Conservation (phyloP, 1,139 yeast species). For the Suhomyces anneliseae region DNA sequence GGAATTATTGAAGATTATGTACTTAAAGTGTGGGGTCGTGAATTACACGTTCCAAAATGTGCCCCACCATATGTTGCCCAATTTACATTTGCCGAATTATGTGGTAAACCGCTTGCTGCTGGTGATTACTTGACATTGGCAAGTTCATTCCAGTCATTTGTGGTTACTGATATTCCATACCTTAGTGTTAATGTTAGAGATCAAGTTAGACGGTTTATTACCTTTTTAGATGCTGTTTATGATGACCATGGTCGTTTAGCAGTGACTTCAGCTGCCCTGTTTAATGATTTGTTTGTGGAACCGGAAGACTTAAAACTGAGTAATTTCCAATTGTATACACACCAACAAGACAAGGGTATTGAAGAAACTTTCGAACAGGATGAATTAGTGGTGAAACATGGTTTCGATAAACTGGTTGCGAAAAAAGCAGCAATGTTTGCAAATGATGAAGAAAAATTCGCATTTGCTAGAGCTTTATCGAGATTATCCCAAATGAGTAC, state of each 20-base stretch:
- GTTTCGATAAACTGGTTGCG: slow-evolving; percentile 73
- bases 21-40: slow-evolving; percentile 84
- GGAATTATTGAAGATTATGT: slow-evolving; percentile 34
- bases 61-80: slow-evolving; percentile 84
- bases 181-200: slow-evolving; percentile 78
- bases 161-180: slow-evolving; percentile 89
- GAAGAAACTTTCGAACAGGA: slow-evolving; percentile 55
- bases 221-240: slow-evolving; percentile 92
- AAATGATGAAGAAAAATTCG: slow-evolving; percentile 91
- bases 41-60: slow-evolving; percentile 70
- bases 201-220: slow-evolving; percentile 83
- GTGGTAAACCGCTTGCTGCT: slow-evolving; percentile 89
- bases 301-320: slow-evolving; percentile 64
- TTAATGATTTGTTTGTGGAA: slow-evolving; percentile 81
- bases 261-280: slow-evolving; percentile 84
- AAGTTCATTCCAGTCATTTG: slow-evolving; percentile 69
- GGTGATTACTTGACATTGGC: slow-evolving; percentile 92
- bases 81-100: slow-evolving; percentile 79
- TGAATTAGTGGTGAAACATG: slow-evolving; percentile 66
- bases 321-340: slow-evolving; percentile 50
- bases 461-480: slow-evolving; percentile 91
- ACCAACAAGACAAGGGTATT: slow-evolving; percentile 32
- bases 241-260: slow-evolving; percentile 86
- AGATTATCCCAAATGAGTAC: slow-evolving; percentile 93
- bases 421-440: slow-evolving; percentile 78